Evolutionary conservation across 2,329 filamentous ascomycete species (phyloP).

Genomic region (Aspergillus sp.): DNA sequence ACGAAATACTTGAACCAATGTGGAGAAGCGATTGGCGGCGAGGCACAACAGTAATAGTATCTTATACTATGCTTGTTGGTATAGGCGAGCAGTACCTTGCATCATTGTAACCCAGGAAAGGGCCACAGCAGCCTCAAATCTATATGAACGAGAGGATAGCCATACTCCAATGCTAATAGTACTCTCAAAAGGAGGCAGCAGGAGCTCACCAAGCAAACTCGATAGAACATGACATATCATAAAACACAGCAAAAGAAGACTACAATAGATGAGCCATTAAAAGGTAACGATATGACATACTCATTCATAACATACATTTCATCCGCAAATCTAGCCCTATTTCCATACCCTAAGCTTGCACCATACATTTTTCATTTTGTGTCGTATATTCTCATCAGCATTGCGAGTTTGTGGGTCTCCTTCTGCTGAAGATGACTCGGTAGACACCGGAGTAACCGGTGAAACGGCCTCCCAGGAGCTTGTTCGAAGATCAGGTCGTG

Average conservation of each 20-base stretch:
- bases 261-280: not conserved
- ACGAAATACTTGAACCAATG: too few relatives aligned
- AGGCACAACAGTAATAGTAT: too few relatives aligned
- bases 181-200: too few relatives aligned
- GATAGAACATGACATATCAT: not conserved
- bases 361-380: conserved; percentile 48
- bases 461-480: conserved; percentile 18
- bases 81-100: too few relatives aligned
- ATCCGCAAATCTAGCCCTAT: not conserved
- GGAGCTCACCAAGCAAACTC: too few relatives aligned
- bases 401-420: conserved; percentile 47
- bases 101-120: too few relatives aligned
- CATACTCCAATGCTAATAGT: too few relatives aligned
- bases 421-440: conserved; percentile 49
- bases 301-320: not conserved
- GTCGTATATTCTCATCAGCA: conserved; percentile 42
- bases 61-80: too few relatives aligned
- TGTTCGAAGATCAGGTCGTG: conserved; percentile 75
- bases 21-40: too few relatives aligned
- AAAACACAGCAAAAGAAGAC: not conserved
- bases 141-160: too few relatives aligned
- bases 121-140: too few relatives aligned
- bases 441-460: not conserved
- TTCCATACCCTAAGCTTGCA: conserved; percentile 40
- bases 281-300: not conserved